Conservation (phyloP, 1,284 basidiomycete species). For the Anthracocystis setariae region DNA sequence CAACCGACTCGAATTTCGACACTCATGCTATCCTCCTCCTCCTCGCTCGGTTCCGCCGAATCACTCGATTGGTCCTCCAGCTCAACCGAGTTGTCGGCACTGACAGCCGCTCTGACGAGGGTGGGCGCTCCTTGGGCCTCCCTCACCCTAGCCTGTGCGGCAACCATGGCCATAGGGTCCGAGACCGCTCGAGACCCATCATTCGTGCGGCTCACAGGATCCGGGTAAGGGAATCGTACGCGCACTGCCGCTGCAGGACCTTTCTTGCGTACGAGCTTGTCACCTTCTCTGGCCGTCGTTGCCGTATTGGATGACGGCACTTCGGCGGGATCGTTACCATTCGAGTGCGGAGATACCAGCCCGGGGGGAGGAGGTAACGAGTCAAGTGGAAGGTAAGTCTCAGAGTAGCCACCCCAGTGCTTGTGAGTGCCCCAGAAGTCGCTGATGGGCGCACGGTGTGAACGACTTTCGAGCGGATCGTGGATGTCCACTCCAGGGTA, state of each 20-base stretch:
- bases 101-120: constrained; percentile 24
- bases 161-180: constrained; percentile 26
- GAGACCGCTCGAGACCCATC: constrained; percentile 19
- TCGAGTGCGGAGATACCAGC: not conserved
- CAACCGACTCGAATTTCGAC: constrained; percentile 23
- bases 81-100: constrained; percentile 30
- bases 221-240: constrained; percentile 11
- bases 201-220: not conserved
- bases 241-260: not conserved
- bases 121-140: constrained; percentile 10
- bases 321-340: not conserved
- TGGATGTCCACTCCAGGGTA: constrained; percentile 11
- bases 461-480: not conserved
- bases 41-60: not conserved
- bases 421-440: constrained; percentile 1
- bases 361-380: not conserved
- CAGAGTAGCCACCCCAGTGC: not conserved
- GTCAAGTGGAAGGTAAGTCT: not conserved
- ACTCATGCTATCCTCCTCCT: constrained; percentile 27
- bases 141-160: constrained; percentile 10
- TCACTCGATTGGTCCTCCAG: constrained; percentile 2
- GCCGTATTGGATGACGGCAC: not conserved
- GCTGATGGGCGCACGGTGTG: not conserved
- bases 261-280: constrained; percentile 1
- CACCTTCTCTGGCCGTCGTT: not conserved